Base-by-base conservation (phyloP, 1,284 basidiomycete species). In the Microbotryomycetes sp. region DNA sequence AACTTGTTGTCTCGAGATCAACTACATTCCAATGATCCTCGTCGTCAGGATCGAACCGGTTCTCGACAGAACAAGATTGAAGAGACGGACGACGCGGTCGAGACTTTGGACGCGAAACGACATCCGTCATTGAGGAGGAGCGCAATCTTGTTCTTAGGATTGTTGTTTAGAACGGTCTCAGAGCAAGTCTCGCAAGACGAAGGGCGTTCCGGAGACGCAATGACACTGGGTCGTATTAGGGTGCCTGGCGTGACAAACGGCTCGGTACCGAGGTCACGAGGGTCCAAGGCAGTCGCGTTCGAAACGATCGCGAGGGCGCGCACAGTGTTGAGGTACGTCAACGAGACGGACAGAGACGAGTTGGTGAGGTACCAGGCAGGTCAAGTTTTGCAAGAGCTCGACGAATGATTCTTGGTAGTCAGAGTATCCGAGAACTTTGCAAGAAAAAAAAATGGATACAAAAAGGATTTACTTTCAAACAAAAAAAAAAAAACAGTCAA, bases 91-190 rank as follows among this genome's bases (percentile, higher is more conserved):
- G 60, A 82, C 35, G 85, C 83, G 15, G 81, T 79, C 11, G 80
- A 79, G 2, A n/a, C 13, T 0, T 76, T 77, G 7, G 79, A 85
- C 71, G 70, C 85, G 0, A 89, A 85, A 71, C 35, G 18, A 41
- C 81, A 89, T 50, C 88, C 91, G 0, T 81, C 88, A 0, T 78
- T 94, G 6, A 82, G 91, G 30, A 84, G 91, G 35, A 85, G 89
- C 1, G 89, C 88, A 0, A 73, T 93, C 31, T 84, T 90, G 69
- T 86, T 93, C 73, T 78, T 93, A 41, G 80, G 83, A 1, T 74
- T 85, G 23, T 77, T 91, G 41, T 74, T 88, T 5, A 52, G 67
- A 1, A 65, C 64, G 2, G 31, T 51, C 35, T 41, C 35, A 41
- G 35, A 41, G 11, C 35, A 41, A 18, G 11, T 41, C 18, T 9